These are phyloP conservation scores for Pulveroboletus sp. DNA, from an alignment of 768 basidiomycete species.

Conservation along the genomic window DNA sequence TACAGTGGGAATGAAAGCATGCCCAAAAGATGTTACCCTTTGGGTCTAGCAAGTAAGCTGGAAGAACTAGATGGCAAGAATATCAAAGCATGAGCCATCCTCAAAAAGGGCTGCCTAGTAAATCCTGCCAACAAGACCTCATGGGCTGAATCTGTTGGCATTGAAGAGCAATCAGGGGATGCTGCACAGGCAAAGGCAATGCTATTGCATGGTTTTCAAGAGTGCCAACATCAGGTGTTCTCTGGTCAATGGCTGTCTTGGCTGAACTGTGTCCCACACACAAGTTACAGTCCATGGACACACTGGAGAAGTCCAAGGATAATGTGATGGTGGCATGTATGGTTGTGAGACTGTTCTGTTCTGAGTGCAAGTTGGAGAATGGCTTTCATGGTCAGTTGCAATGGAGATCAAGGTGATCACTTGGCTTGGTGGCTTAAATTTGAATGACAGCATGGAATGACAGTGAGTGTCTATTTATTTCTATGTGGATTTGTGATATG, in stretches of 20 bases:
- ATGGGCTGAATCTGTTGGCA: slow-evolving; percentile 88
- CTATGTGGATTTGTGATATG: no score
- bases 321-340: no score
- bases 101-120: slow-evolving; percentile 84
- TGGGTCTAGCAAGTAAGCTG: slow-evolving; percentile 89
- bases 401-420: no score
- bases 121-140: slow-evolving; percentile 81
- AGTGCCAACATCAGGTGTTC: slow-evolving; percentile 84
- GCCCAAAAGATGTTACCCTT: slow-evolving; percentile 76
- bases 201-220: slow-evolving; percentile 84
- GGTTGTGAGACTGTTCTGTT: no score
- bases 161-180: slow-evolving; percentile 86
- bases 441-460: no score
- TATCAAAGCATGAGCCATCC: slow-evolving; percentile 81
- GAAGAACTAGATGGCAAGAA: slow-evolving; percentile 90
- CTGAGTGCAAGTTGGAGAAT: no score
- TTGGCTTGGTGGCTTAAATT: no score
- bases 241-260: slow-evolving; percentile 94
- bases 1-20: slow-evolving; percentile 78
- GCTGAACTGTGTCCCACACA: slow-evolving; percentile 83
- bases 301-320: slow-evolving; percentile 89
- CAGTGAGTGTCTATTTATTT: no score
- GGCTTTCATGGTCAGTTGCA: no score
- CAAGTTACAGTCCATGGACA: slow-evolving; percentile 87
- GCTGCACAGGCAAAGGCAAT: slow-evolving; percentile 81